phyloP scores from a whole-genome alignment of 805 yeast genomes.

The Candida pseudofarinosa region DNA sequence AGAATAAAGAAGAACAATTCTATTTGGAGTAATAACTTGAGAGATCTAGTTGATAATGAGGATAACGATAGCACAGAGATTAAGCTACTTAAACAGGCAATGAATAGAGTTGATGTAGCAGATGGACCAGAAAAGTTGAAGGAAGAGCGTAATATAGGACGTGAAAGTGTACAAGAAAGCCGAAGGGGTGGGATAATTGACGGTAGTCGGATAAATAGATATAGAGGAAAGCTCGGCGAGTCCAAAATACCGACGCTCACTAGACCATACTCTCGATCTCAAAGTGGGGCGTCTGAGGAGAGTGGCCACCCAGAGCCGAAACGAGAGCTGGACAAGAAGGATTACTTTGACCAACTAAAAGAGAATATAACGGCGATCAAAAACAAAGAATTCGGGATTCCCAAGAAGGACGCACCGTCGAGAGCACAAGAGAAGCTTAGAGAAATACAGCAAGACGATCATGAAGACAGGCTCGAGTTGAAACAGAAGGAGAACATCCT shows the following conservation, averaged over 20 bases:
- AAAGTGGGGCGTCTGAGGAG: neutral
- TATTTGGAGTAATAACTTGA: slow-evolving; percentile 7
- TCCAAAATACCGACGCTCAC: neutral
- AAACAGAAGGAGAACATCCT: slow-evolving; percentile 3
- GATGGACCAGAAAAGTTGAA: slow-evolving; percentile 4
- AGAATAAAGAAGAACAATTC: slow-evolving; percentile 7
- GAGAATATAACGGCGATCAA: slow-evolving; percentile 20
- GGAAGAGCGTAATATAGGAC: neutral
- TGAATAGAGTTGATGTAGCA: neutral
- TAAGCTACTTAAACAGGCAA: slow-evolving; percentile 5
- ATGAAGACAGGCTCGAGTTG: neutral
- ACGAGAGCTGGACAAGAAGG: neutral
- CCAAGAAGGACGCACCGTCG: slow-evolving; percentile 4
- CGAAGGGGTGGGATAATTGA: neutral
- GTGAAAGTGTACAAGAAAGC: slow-evolving; percentile 4
- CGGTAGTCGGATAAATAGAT: slow-evolving; percentile 6
- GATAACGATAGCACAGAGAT: slow-evolving; percentile 7
- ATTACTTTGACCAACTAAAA: slow-evolving; percentile 16
- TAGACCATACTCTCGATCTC: neutral
- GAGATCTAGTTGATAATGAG: slow-evolving; percentile 8
- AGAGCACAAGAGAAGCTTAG: neutral
- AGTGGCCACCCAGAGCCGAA: neutral
- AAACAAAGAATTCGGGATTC: slow-evolving; percentile 17
- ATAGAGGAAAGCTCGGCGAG: slow-evolving; percentile 3
- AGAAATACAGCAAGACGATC: slow-evolving; percentile 1